Percentiles rank a stretch among this genome's conserved stretches.
Evolutionary conservation across 345 rosid species (phyloP).

Genomic region (Litchi chinensis): DNA sequence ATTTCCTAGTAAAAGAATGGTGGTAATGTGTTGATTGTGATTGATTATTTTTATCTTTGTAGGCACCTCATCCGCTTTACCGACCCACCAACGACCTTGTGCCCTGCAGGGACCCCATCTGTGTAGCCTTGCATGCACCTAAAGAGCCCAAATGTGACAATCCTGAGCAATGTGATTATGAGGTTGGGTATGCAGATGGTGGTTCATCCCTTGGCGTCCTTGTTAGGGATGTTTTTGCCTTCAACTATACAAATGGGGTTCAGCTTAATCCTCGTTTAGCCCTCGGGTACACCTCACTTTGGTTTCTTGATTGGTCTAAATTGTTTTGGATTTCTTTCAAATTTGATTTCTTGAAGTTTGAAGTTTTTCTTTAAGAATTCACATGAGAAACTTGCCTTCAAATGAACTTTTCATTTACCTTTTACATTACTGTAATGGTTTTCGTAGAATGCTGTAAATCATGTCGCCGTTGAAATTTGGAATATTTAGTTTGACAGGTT

Average conservation of each 20-base stretch:
- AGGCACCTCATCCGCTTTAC: slow-evolving; percentile 95
- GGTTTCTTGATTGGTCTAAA: background rate
- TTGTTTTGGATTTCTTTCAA: background rate
- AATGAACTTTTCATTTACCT: background rate
- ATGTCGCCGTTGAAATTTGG: background rate
- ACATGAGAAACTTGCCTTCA: background rate
- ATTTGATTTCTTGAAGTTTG: background rate
- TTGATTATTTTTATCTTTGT: slow-evolving; percentile 18
- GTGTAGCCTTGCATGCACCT: slow-evolving; percentile 65
- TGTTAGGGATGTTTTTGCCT: slow-evolving; percentile 65
- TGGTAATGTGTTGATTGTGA: background rate
- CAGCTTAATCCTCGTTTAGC: slow-evolving; percentile 65
- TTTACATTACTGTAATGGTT: background rate
- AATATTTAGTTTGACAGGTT: background rate
- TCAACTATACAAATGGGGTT: slow-evolving; percentile 60
- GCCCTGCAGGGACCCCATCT: slow-evolving; percentile 68
- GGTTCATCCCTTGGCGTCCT: slow-evolving; percentile 95
- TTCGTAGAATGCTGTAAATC: background rate
- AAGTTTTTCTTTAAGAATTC: background rate
- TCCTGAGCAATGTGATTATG: slow-evolving; percentile 84
- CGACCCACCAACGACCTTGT: slow-evolving; percentile 70
- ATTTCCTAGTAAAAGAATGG: background rate
- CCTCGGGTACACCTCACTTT: slow-evolving; percentile 57
- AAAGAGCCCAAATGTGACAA: slow-evolving; percentile 52
- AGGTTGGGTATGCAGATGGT: slow-evolving; percentile 90